Percentiles rank a stretch among this genome's conserved stretches.
Conservation (phyloP, 352 stramenopile species). For the Lagenidium giganteum region DNA sequence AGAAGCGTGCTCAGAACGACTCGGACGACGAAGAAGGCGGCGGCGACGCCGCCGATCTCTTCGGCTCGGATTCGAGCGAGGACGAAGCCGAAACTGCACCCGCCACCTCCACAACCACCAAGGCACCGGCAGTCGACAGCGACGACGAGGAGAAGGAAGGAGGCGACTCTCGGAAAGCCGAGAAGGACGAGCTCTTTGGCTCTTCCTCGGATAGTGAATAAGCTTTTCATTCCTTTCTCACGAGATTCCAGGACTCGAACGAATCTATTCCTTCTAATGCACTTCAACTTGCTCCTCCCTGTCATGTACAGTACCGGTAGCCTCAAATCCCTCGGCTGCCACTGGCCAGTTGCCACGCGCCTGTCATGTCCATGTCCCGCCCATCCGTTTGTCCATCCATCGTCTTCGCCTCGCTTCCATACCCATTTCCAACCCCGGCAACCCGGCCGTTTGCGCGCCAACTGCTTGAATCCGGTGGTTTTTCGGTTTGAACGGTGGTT, state of each 20-base stretch:
- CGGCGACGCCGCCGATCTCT: slow-evolving; percentile 53
- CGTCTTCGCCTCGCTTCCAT: slow-evolving; percentile 1
- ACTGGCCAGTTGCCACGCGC: neutral
- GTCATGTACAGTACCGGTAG: no score
- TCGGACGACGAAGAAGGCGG: slow-evolving; percentile 65
- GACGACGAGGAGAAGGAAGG: slow-evolving; percentile 49
- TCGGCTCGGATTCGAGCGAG: slow-evolving; percentile 81
- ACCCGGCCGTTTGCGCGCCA: no score
- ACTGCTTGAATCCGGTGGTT: no score
- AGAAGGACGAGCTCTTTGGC: slow-evolving; percentile 83
- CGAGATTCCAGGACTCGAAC: neutral
- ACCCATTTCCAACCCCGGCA: no score
- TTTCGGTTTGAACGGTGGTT: no score
- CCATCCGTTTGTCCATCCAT: slow-evolving; percentile 8
- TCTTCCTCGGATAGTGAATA: slow-evolving; percentile 82
- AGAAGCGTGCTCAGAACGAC: slow-evolving; percentile 52
- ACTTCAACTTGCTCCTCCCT: no score
- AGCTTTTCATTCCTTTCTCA: slow-evolving; percentile 3
- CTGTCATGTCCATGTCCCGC: slow-evolving; percentile 3
- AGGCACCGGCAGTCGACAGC: slow-evolving; percentile 9
- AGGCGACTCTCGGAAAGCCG: slow-evolving; percentile 34
- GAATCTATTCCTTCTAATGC: no score
- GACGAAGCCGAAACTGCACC: slow-evolving; percentile 18
- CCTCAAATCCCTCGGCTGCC: no score
- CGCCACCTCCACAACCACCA: slow-evolving; percentile 4